Percentiles rank a stretch among this genome's conserved stretches.
These are phyloP conservation scores for Trichopus zeylanicus DNA, from an alignment of 116 monocot genomes.

Conservation along the genomic window DNA sequence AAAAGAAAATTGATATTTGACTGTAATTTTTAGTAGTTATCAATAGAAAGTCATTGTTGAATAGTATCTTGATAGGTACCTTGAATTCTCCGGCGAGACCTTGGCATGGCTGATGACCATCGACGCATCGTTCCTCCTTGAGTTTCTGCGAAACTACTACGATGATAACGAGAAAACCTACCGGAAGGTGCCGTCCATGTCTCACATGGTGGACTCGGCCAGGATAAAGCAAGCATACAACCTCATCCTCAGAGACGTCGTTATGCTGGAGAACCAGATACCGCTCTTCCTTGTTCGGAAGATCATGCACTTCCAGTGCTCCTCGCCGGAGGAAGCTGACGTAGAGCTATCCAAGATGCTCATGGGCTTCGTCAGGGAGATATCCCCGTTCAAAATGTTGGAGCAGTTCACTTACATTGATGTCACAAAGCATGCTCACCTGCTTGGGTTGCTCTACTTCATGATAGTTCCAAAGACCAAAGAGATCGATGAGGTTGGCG, in stretches of 20 bases:
- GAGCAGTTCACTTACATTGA: constrained; percentile 10
- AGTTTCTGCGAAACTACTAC: constrained; percentile 30
- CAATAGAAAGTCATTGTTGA: too few species aligned
- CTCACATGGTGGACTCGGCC: constrained; percentile 25
- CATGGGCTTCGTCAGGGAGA: constrained; percentile 18
- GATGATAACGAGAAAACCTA: constrained; percentile 7
- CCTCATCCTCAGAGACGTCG: constrained; percentile 22
- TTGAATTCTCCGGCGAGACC: constrained; percentile 38
- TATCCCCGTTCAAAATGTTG: constrained; percentile 35
- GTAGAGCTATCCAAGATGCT: constrained; percentile 15
- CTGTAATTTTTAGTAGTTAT: too few species aligned
- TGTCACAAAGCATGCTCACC: constrained; percentile 8
- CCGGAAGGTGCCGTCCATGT: constrained; percentile 25
- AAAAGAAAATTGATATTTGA: too few species aligned
- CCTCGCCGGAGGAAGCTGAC: constrained; percentile 8
- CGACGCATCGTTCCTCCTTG: constrained; percentile 50
- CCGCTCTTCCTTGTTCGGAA: constrained; percentile 35
- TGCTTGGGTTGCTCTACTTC: constrained; percentile 17
- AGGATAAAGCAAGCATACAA: constrained; percentile 26
- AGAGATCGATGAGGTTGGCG: background rate
- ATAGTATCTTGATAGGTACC: constrained; percentile 14
- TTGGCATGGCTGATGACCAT: constrained; percentile 60
- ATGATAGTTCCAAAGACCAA: constrained; percentile 7
- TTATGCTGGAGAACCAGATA: constrained; percentile 63
- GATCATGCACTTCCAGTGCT: constrained; percentile 16